Evolutionary conservation across 176 grass and related monocot species (phyloP), one percentile per base, ranked within the genome.

Genomic region (Themeda triandra): DNA sequence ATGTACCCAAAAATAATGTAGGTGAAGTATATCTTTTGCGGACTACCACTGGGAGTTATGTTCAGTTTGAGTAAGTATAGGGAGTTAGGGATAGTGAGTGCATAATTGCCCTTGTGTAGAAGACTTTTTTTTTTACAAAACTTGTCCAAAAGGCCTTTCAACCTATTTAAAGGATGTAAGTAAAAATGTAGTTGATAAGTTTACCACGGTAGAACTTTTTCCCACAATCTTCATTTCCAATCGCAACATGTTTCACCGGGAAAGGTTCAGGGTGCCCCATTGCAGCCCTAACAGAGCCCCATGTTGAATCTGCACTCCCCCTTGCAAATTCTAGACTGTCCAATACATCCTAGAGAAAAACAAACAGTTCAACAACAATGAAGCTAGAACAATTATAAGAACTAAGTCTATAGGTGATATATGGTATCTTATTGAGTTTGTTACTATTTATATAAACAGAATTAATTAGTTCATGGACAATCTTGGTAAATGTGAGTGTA

Each of bases 171-270:
- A 13, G 25, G 35, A 79, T 74, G 60, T 6, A 73, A 84, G 10
- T 27, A 76, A 31, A 25, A 59, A 79, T 70, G 18, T 8, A 70
- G 24, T 62, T 74, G 69, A 73, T 21, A 21, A 77, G 48, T 33
- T 56, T 73, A 93, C 91, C 91, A 13, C 63, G 80, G 72, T 97
- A 97, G 79, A 90, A 90, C 71, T 85, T 83, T 67, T 91, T 91
- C 80, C 95, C 81, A 8, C 95, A 98, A 70, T 98, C 95, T 91
- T 98, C 95, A 78, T 98, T 98, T 35, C 33, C 40, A 42, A 42
- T 42, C 40, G 40, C 6, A 10, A 42, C 40, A 42, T n/a, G n/a
- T n/a, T n/a, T n/a, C n/a, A n/a, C n/a, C n/a, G n/a, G n/a, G n/a
- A n/a, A n/a, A n/a, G n/a, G n/a, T n/a, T n/a, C 40, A 39, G 6